phyloP scores from a whole-genome alignment of 2,329 filamentous ascomycete species.

The Tolypocladium inflatum region DNA sequence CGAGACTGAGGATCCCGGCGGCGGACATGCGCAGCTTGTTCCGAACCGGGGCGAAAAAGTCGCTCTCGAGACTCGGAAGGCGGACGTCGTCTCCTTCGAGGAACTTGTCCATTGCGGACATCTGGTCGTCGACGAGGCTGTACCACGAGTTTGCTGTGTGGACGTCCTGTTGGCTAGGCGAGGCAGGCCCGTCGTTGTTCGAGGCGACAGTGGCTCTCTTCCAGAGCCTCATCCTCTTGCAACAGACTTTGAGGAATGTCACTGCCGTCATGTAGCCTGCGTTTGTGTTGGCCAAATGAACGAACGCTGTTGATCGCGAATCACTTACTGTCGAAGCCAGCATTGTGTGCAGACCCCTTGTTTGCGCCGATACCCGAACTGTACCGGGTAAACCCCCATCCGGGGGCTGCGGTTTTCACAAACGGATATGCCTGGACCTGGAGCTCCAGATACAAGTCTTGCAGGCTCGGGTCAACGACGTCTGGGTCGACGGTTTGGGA shows the following conservation, averaged over 20 bases:
- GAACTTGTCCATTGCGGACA: not conserved
- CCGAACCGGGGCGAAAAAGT: not conserved
- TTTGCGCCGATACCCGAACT: constrained; percentile 4
- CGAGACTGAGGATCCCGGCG: not conserved
- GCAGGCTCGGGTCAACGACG: constrained; percentile 18
- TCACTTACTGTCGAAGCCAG: constrained; percentile 47
- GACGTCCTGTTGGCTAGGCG: not conserved
- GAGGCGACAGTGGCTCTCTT: not conserved
- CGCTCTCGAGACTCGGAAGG: not conserved
- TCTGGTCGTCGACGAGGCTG: not conserved
- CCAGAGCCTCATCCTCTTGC: constrained; percentile 2
- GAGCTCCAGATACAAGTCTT: not conserved
- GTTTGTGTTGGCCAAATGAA: not conserved
- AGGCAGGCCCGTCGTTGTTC: not conserved
- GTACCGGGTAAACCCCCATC: not conserved
- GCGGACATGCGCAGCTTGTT: not conserved
- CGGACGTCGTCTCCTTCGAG: not conserved
- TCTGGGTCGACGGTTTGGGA: not conserved
- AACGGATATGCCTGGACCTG: constrained; percentile 1
- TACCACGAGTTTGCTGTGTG: not conserved
- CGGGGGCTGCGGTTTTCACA: not conserved
- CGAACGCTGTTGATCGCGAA: too few species aligned
- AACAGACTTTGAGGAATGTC: constrained; percentile 23
- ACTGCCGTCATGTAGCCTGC: constrained; percentile 32
- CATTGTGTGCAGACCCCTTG: constrained; percentile 35